Evolutionary conservation across 164 flowering plant genomes (phyloP), one percentile per base, ranked within the genome.

Genomic region (Piper betle): DNA sequence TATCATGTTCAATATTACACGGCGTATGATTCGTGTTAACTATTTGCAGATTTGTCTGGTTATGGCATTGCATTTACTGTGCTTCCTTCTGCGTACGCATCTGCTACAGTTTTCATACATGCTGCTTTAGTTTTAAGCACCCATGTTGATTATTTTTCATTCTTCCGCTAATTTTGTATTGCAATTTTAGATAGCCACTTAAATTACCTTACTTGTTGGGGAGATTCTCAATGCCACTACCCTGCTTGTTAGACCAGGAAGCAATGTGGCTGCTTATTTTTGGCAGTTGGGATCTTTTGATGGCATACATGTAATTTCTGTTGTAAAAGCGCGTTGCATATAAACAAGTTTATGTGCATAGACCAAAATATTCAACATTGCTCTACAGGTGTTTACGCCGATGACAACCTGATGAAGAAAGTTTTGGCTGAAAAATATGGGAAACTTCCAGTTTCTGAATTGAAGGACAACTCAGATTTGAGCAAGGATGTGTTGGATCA

Each of bases 321-420:
- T 11, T 13, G 20, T 55, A 5, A 5, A 11, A 59, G 42, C 33
- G 33, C 33, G 2, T 25, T 25, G 33, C 33, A 25, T 25, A 25
- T 25, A 2, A 25, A 53, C 50, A 6, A 42, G 13, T 40, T 12
- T 39, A 43, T 41, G 38, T 8, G 16, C n/a, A 0, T 6, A 15
- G 20, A 6, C 52, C 20, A 16, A 16, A 10, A 19, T 48, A 11
- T 46, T 5, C 25, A 19, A 25, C 5, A 20, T 43, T 6, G 37
- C 20, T 57, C n/a, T 58, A 19, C 80, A 89, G 97, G 99, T 69
- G 86, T 88, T 64, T 93, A 90, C 81, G 96, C 95, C 63, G 84
- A 86, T 79, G 81, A 77, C 40, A 55, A 42, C 68, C 91, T 80
- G 54, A 53, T 88, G 56, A 82, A 80, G 68, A 78, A 73, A 55